Evolutionary conservation across 345 rosid species (phyloP), one percentile per base, ranked within the genome.

Genomic region (Barbarea vulgaris): DNA sequence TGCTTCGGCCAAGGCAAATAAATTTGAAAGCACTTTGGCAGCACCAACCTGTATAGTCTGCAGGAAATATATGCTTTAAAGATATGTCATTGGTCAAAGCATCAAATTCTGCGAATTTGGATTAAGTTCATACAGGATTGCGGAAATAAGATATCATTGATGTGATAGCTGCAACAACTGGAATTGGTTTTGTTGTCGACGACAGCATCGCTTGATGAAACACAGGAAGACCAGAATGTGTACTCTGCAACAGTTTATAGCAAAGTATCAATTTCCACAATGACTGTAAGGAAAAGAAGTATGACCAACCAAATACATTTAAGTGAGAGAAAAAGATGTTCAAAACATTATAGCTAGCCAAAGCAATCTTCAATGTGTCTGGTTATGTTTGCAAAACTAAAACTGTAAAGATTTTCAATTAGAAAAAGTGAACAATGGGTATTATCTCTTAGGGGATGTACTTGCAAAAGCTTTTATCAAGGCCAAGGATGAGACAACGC

Each of bases 121-220:
- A 66, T 68, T 37, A 80, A 73, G 59, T 73, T 33, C 83, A 73
- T 90, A 94, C 97, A 67, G 87, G 80, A 84, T 86, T 79, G 46
- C 72, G 85, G 67, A 77, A 81, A 78, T 81, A 90, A 57, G 97
- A 92, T 64, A 86, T 81, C 88, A 95, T 83, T 55, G 99, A 95
- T 54, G 87, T 69, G 76, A 81, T 80, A 72, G 97, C 93, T 19
- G 89, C 82, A 81, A 84, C 85, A 78, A 90, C 89, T 74, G 97
- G 84, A 80, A 85, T 73, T 54, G 88, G 89, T 82, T 89, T 89
- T 31, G 85, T 79, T 61, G 88, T 82, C 61, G 90, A 79, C 75
- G 96, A 94, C 77, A 91, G 83, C 81, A 90, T 69, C 39, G 89
- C 90, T 80, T 87, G 97, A 80, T 87, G 90, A 81, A 88, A 87